Evolutionary conservation across 1,284 basidiomycete genomes (phyloP), one percentile per base, ranked within the genome.

Genomic region (Salmacisia buchloeana): DNA sequence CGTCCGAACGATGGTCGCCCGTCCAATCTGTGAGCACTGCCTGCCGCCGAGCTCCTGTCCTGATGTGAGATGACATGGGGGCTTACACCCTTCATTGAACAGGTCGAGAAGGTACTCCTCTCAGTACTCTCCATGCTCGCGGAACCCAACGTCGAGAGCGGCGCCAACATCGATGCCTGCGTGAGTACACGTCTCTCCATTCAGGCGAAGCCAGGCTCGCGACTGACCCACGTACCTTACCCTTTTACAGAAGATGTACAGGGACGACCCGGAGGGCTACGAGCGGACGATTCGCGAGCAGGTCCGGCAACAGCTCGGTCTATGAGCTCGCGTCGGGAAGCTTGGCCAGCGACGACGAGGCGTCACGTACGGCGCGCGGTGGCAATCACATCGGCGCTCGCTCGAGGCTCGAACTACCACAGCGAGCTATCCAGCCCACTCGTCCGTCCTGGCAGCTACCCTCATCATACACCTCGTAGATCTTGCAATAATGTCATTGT

Each of bases 71-170:
- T n/a, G n/a, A n/a, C n/a, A n/a, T n/a, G n/a, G n/a, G n/a, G n/a
- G n/a, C n/a, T n/a, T n/a, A 1, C 6, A 13, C 21, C 23, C 3
- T 43, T 9, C 1, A 12, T 43, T 54, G 3, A 12, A 1, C 4
- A 54, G 76, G 92, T 98, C 46, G 91, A 98, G 82, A 97, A 96
- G 80, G 96, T 98, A 66, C 68, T 82, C 33, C 69, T 98, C 5
- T 93, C 91, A 71, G 94, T 98, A 23, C 88, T 98, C 70, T 94
- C 91, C 62, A 97, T 99, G 94, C 86, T 99, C n/a, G 94, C 96
- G 69, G 94, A 98, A 83, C 96, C 96, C n/a, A 99, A 99, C 81
- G 85, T 97, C 61, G 96, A 99, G 82, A 92, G 90, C 70, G 94
- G 94, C 35, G 96, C 96, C 54, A 97, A 97, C 82, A 91, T 99